These are phyloP conservation scores for Phyllosticta paracitricarpa DNA, from an alignment of 2,329 filamentous ascomycete species.

Conservation along the genomic window DNA sequence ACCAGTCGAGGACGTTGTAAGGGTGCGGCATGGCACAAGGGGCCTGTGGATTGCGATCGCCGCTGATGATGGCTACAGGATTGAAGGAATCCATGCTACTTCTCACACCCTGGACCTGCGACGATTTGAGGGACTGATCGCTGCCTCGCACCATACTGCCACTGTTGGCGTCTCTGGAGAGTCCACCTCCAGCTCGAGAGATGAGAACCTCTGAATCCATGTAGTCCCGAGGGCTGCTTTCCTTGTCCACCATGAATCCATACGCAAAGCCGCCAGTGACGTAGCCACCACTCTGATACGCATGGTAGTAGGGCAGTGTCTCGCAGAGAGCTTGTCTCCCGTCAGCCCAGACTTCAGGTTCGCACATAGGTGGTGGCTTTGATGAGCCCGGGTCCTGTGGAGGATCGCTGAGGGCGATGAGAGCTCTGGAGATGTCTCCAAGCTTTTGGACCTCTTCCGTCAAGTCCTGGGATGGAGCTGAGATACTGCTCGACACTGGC, in stretches of 20 bases:
- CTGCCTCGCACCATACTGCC: conserved; percentile 38
- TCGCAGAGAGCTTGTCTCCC: conserved; percentile 53
- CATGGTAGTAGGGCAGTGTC: conserved; percentile 51
- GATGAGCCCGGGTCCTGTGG: neutral
- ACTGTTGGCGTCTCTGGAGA: conserved; percentile 33
- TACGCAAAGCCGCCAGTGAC: conserved; percentile 38
- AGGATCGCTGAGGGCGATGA: neutral
- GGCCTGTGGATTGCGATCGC: conserved; percentile 41
- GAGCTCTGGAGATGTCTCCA: neutral
- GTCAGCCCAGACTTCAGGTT: conserved; percentile 47
- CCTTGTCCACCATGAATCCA: conserved; percentile 51
- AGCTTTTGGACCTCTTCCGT: neutral
- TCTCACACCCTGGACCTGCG: conserved; percentile 31
- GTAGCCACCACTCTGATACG: conserved; percentile 52
- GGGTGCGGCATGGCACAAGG: conserved; percentile 43
- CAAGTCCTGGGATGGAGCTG: neutral
- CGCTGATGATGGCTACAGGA: conserved; percentile 43
- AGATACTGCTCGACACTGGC: neutral
- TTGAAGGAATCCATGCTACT: conserved; percentile 35
- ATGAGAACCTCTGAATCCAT: conserved; percentile 55
- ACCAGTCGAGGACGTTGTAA: conserved; percentile 60
- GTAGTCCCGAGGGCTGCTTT: conserved; percentile 45
- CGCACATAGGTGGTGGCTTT: conserved; percentile 23
- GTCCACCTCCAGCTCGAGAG: conserved; percentile 49
- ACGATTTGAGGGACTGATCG: conserved; percentile 33